Conservation (phyloP, 202 grass and related monocot genomes). For the Setaria viridis region DNA sequence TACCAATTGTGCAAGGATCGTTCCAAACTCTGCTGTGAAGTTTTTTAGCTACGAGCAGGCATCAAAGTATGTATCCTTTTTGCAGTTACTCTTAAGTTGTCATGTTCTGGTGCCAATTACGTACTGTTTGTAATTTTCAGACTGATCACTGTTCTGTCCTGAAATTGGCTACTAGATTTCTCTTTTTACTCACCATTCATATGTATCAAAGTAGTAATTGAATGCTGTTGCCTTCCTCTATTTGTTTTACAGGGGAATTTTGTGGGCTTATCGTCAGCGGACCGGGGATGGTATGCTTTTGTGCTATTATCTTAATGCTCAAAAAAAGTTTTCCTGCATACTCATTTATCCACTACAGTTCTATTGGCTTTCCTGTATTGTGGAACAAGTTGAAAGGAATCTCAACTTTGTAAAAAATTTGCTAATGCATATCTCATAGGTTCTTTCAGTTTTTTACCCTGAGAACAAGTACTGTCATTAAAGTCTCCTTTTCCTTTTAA, state of each 20-base stretch:
- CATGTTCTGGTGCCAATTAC: slow-evolving; percentile 13
- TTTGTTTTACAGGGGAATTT: slow-evolving; percentile 72
- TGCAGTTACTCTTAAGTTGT: slow-evolving; percentile 9
- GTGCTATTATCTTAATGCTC: neutral
- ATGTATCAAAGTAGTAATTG: neutral
- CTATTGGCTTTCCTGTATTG: neutral
- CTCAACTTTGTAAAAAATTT: neutral
- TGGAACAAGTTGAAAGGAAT: neutral
- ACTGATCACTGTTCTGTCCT: slow-evolving; percentile 41
- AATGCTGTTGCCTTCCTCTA: slow-evolving; percentile 12
- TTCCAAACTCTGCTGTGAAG: slow-evolving; percentile 98
- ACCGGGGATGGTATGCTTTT: slow-evolving; percentile 77
- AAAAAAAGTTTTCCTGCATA: neutral
- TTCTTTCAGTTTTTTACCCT: neutral
- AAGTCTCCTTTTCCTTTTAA: neutral
- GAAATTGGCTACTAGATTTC: slow-evolving; percentile 37
- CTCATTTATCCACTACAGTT: neutral
- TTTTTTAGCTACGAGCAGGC: slow-evolving; percentile 99
- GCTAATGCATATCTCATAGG: neutral
- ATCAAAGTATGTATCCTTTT: slow-evolving; percentile 60
- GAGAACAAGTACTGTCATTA: neutral
- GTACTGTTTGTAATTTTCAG: slow-evolving; percentile 35
- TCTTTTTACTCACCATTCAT: neutral
- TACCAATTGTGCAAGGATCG: slow-evolving; percentile 94
- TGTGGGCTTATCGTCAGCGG: slow-evolving; percentile 77